Evolutionary conservation across 129 eudicot species (phyloP).

Genomic region (Pulicaria dysenterica): DNA sequence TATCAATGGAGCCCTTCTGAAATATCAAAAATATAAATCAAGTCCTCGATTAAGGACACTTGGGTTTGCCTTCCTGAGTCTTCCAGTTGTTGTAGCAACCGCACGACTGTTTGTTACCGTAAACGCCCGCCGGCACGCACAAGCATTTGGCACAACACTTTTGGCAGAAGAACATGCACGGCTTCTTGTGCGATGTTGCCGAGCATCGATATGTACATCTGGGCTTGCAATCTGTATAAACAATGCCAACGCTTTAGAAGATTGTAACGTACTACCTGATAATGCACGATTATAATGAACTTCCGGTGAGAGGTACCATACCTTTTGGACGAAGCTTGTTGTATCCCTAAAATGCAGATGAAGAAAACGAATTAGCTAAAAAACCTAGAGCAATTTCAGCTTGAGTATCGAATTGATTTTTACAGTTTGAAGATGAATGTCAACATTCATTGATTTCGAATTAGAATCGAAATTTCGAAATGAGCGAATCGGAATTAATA

Average conservation of each 20-base stretch:
- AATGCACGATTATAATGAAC: constrained; percentile 1
- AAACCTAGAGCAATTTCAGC: neutral
- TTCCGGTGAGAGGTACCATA: neutral
- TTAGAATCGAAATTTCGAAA: too few species aligned
- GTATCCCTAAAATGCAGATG: constrained; percentile 40
- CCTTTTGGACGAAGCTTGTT: constrained; percentile 57
- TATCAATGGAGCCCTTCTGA: constrained; percentile 23
- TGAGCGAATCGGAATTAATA: neutral
- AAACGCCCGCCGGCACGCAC: constrained; percentile 70
- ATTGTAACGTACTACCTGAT: constrained; percentile 4
- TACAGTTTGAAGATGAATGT: neutral
- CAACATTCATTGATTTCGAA: neutral
- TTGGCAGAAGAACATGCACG: constrained; percentile 70
- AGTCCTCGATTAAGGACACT: constrained; percentile 48
- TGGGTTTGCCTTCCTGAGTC: constrained; percentile 71
- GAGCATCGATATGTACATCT: constrained; percentile 67
- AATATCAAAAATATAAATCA: constrained; percentile 18
- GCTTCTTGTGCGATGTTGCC: constrained; percentile 78
- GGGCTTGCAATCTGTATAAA: constrained; percentile 52
- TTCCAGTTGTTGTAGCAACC: constrained; percentile 84
- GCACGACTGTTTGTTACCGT: constrained; percentile 65
- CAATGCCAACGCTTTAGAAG: neutral
- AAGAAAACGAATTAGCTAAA: neutral
- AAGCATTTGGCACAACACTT: constrained; percentile 74
- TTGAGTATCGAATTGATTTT: neutral